A percentile compares a stretch with the other conserved stretches of the same genome.
Conservation (phyloP, 352 stramenopile genomes). For the Globisporangium paddicum region DNA sequence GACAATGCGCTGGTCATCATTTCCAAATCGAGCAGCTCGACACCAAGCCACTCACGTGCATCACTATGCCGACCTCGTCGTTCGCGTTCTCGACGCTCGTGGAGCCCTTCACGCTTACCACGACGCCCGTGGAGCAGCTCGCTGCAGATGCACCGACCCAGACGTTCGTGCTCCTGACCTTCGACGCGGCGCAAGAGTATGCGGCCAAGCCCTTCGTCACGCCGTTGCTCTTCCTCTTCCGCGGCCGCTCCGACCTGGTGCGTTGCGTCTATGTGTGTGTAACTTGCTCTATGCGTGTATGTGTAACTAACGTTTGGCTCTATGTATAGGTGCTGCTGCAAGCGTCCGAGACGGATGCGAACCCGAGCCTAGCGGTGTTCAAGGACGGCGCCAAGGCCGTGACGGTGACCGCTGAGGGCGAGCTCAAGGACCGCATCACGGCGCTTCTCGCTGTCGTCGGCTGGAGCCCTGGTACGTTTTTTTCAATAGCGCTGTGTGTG, state of each 20-base stretch:
- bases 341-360: constrained; percentile 22
- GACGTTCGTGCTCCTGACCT: constrained; percentile 26
- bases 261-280: background rate
- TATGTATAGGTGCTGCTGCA: constrained; percentile 36
- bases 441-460: constrained; percentile 47
- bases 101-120: background rate
- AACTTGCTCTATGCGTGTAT: no score
- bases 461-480: constrained; percentile 53
- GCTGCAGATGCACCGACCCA: constrained; percentile 21
- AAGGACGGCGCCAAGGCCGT: constrained; percentile 37
- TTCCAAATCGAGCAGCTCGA: background rate
- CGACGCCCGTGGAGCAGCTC: constrained; percentile 19
- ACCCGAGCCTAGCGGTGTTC: constrained; percentile 43
- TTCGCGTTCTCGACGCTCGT: constrained; percentile 12
- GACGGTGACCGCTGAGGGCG: constrained; percentile 32
- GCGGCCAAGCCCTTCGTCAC: constrained; percentile 43
- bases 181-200: constrained; percentile 27
- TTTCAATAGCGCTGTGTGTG: background rate
- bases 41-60: background rate
- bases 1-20: background rate
- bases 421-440: constrained; percentile 46
- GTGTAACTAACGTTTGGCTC: no score
- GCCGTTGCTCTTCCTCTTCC: constrained; percentile 56
- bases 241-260: constrained; percentile 60
- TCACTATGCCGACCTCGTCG: constrained; percentile 4